phyloP scores from a whole-genome alignment of 176 grass and related monocot species.

The Miscanthus lutarioriparius region DNA sequence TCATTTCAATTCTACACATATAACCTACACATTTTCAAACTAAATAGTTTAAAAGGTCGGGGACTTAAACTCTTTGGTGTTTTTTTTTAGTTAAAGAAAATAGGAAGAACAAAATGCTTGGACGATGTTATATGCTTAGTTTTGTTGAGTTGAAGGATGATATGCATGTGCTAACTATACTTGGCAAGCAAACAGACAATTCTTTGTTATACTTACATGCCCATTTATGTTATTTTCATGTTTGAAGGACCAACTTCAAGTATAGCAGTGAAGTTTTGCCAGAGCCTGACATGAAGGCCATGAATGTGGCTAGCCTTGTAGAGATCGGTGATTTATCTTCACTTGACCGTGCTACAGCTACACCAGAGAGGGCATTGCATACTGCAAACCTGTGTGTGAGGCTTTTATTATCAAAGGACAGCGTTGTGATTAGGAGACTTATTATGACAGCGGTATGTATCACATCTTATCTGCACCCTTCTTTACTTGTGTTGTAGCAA shows the following conservation, averaged over 20 bases:
- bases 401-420: conserved; percentile 61
- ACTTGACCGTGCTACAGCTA: conserved; percentile 23
- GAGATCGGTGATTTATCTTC: conserved; percentile 31
- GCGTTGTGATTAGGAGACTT: conserved; percentile 60
- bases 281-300: conserved; percentile 30
- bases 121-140: neutral
- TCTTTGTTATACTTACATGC: neutral
- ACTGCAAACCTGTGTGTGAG: conserved; percentile 52
- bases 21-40: neutral
- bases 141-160: neutral
- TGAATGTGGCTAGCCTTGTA: conserved; percentile 25
- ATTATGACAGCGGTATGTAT: conserved; percentile 64
- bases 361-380: conserved; percentile 36
- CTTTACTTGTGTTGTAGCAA: neutral
- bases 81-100: neutral
- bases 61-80: neutral
- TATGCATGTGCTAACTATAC: neutral
- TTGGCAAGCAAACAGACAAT: neutral
- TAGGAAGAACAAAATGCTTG: neutral
- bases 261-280: conserved; percentile 31
- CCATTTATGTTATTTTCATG: conserved; percentile 3
- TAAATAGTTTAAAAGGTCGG: neutral
- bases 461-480: neutral
- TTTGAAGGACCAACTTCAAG: conserved; percentile 41
- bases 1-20: neutral